Evolutionary conservation across 2,329 filamentous ascomycete species (phyloP).

Genomic region (Lachnellula subtilissima): DNA sequence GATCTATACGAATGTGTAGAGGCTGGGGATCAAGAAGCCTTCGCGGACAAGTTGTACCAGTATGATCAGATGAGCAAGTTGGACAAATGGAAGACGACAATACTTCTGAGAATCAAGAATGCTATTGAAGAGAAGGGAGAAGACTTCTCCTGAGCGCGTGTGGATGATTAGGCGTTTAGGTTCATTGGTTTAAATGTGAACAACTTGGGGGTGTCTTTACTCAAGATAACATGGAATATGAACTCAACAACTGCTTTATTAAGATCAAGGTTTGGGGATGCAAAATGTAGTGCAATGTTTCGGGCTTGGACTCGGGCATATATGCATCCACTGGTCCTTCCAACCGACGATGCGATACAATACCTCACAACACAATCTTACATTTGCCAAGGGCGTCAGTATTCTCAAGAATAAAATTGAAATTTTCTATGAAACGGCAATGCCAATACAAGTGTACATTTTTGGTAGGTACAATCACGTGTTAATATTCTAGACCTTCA

Average conservation of each 20-base stretch:
- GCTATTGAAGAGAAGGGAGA: slow-evolving; percentile 68
- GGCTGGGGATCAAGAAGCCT: slow-evolving; percentile 73
- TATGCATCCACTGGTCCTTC: too few species aligned
- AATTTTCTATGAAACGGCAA: neutral
- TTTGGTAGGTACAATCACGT: neutral
- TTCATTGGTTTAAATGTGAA: slow-evolving; percentile 3
- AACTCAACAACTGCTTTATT: too few species aligned
- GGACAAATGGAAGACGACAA: slow-evolving; percentile 94
- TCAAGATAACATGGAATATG: neutral
- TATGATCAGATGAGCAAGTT: slow-evolving; percentile 90
- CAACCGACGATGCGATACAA: too few species aligned
- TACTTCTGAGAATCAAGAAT: slow-evolving; percentile 78
- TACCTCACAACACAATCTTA: too few species aligned
- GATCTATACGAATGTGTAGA: slow-evolving; percentile 75
- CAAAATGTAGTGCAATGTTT: too few species aligned
- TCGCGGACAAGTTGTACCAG: slow-evolving; percentile 80
- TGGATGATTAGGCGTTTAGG: slow-evolving; percentile 5
- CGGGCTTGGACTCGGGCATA: too few species aligned
- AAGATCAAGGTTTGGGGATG: too few species aligned
- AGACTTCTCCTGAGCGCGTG: slow-evolving; percentile 54
- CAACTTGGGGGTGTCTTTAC: neutral
- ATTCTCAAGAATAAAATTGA: too few species aligned
- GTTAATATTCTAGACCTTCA: neutral
- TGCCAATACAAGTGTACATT: neutral
- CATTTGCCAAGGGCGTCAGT: too few species aligned